Evolutionary conservation across 192 early-diverging fungal genomes (phyloP), one percentile per base, ranked within the genome.

Genomic region (Gonapodya sp.): DNA sequence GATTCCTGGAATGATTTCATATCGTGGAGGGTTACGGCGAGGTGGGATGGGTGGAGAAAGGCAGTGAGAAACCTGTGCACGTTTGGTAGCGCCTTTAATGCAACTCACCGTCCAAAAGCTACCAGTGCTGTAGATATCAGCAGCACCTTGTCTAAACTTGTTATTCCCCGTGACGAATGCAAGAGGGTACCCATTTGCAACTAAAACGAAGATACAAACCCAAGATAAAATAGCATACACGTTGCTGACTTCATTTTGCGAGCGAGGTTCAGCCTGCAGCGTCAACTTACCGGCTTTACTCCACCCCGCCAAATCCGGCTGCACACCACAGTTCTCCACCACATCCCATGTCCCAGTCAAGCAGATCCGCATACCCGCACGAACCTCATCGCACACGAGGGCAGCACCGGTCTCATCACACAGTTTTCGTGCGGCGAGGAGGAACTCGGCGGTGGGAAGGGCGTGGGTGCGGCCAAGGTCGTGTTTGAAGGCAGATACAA

Each of bases 71-170:
- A 18, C 18, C 16, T 77, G n/a, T n/a, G n/a, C n/a, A n/a, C n/a
- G n/a, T n/a, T n/a, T n/a, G n/a, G n/a, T n/a, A n/a, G n/a, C n/a
- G n/a, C n/a, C n/a, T n/a, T n/a, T n/a, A n/a, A n/a, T n/a, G n/a
- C 75, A 33, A 77, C 75, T 77, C 75, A 34, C 75, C 8, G 46
- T 32, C 75, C 75, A 77, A 33, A 77, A 77, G 31, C 75, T 77
- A 8, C 75, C 75, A 16, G 75, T 77, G 8, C 8, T 33, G 75
- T 77, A 77, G 75, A 77, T 34, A 33, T 34, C 34, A 33, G 75
- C 75, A 33, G 75, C 75, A 31, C 75, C 75, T 33, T 77, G 2
- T 2, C 75, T 2, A 33, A 77, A 77, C 75, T 77, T 77, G 75
- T 77, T 34, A 33, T 77, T 77, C 18, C 75, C 75, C 18, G 75